Percentiles rank a stretch among this genome's conserved stretches.
Evolutionary conservation across 2,329 filamentous ascomycete species (phyloP).

Genomic region (Hypocreales sp.): DNA sequence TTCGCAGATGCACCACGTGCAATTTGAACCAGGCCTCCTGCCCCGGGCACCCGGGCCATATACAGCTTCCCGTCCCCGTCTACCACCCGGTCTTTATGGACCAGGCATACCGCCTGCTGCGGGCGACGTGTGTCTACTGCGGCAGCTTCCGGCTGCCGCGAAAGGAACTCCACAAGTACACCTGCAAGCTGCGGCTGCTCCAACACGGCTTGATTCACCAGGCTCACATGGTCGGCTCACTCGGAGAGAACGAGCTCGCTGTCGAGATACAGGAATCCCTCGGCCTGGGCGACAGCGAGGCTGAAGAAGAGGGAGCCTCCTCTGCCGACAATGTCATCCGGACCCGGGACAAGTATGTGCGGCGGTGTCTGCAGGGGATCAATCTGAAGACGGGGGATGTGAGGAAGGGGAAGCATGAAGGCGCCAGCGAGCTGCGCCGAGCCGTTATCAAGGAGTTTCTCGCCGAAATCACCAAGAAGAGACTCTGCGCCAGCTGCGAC

Average conservation of each 20-base stretch:
- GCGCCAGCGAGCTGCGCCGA: slow-evolving; percentile 61
- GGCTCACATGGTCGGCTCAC: slow-evolving; percentile 39
- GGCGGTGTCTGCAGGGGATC: slow-evolving; percentile 49
- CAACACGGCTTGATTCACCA: slow-evolving; percentile 70
- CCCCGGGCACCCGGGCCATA: slow-evolving; percentile 87
- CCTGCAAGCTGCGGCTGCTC: slow-evolving; percentile 73
- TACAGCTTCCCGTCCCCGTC: slow-evolving; percentile 81
- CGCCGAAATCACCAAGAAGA: slow-evolving; percentile 50
- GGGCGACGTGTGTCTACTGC: slow-evolving; percentile 84
- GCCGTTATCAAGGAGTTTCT: slow-evolving; percentile 71
- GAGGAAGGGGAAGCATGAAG: slow-evolving; percentile 62
- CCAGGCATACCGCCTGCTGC: slow-evolving; percentile 70
- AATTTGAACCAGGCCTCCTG: slow-evolving; percentile 69
- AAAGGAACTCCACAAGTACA: slow-evolving; percentile 60
- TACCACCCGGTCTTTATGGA: slow-evolving; percentile 98
- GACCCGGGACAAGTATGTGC: slow-evolving; percentile 52
- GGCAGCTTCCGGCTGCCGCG: slow-evolving; percentile 70
- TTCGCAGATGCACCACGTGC: slow-evolving; percentile 75
- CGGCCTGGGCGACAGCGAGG: slow-evolving; percentile 37
- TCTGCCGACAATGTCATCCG: slow-evolving; percentile 35
- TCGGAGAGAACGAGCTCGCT: slow-evolving; percentile 27
- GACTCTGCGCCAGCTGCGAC: slow-evolving; percentile 49
- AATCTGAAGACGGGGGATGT: slow-evolving; percentile 31
- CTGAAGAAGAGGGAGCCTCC: slow-evolving; percentile 46
- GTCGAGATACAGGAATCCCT: slow-evolving; percentile 14